Evolutionary conservation across 805 yeast species (phyloP), one percentile per base, ranked within the genome.

Genomic region (Saturnispora dispora): DNA sequence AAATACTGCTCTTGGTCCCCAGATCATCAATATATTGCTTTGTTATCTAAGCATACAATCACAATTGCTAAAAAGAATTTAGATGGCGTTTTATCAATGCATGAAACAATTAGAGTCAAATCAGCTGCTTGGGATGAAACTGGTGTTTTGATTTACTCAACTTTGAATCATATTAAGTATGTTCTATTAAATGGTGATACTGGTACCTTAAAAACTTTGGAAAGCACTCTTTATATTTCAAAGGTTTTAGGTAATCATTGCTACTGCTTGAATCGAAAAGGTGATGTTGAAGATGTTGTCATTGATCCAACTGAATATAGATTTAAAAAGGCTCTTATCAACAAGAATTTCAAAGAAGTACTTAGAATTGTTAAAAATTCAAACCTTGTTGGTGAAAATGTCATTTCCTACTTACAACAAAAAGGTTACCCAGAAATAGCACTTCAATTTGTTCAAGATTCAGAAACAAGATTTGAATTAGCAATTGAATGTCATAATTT

Each of bases 361-460:
- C 76, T 90, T 58, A 79, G 96, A 58, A 81, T 93, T 58, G 93
- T 93, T 68, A 83, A 81, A 63, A 81, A 78, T 53, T 90, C 98
- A 22, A 89, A 87, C 62, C 76, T 93, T 63, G 99, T 93, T 48
- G 99, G 99, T 57, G 97, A 95, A 72, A 88, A 90, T 66, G 93
- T 93, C 64, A 90, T 93, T 66, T 93, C 95, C 4, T 93, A 91
- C 67, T 76, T 93, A 62, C 96, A 93, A 67, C 85, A 90, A 72
- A 81, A 88, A 64, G 99, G 99, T 2, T 91, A 85, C 66, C 98
- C 99, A 27, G 99, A 93, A 70, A 83, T 93, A 67, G 99, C 99
- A 2, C 76, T 93, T 55, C 97, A 91, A 68, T 95, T 93, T 64
- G 99, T 93, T 50, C 85, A 89, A 69, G 99, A 93, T 66, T 85